Evolutionary conservation across 23 red algal species (phyloP).

Genomic region (Gracilaria gracilis): DNA sequence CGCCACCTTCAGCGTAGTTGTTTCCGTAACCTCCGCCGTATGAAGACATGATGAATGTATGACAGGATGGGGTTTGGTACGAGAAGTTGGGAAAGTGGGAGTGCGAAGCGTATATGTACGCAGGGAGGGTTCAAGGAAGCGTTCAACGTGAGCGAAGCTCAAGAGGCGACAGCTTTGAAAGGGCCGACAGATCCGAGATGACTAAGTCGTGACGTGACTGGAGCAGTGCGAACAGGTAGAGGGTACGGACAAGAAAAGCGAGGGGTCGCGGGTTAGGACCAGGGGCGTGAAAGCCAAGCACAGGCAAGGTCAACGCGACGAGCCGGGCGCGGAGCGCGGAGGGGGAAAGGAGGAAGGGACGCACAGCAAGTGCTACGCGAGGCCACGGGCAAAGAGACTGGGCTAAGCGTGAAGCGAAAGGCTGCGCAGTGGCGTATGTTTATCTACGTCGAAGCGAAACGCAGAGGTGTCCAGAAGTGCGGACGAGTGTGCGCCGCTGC

Average conservation of each 20-base stretch:
- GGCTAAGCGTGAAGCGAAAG: background rate
- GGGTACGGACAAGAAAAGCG: background rate
- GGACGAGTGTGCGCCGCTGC: too few species aligned
- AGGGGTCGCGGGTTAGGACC: background rate
- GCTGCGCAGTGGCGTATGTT: background rate
- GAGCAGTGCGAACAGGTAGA: background rate
- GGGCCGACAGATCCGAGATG: background rate
- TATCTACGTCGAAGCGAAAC: background rate
- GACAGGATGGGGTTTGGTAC: background rate
- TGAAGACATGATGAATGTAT: conserved; percentile 9
- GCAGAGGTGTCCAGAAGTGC: too few species aligned
- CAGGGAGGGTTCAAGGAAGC: background rate
- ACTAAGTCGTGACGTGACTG: background rate
- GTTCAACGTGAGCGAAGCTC: background rate
- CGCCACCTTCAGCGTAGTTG: conserved; percentile 31
- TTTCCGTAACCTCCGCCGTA: conserved; percentile 50
- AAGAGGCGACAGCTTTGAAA: background rate
- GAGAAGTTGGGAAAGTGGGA: background rate
- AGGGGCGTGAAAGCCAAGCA: too few species aligned
- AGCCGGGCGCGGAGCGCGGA: too few species aligned
- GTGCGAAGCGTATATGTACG: background rate
- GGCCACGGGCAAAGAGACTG: background rate
- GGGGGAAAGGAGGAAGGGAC: background rate
- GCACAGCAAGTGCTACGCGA: background rate
- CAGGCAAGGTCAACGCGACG: too few species aligned